Evolutionary conservation across 257 asterid species (phyloP), one percentile per base, ranked within the genome.

Genomic region (Buddleja alternifolia): DNA sequence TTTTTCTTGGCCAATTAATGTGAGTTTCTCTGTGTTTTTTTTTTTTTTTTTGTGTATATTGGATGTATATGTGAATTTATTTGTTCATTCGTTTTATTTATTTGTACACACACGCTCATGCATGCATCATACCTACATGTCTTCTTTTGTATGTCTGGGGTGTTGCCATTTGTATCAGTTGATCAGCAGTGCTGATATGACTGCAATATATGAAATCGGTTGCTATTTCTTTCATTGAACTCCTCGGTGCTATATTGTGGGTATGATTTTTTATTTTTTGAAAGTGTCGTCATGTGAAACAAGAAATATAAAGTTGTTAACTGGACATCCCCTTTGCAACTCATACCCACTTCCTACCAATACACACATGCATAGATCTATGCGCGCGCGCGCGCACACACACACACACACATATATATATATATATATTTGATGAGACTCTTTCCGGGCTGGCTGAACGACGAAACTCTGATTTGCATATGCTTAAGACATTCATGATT

Each of bases 1-100:
- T 50, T 88, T 86, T 72, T 78, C 83, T 8, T 93, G 99, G 99
- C 97, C 99, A 12, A 96, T 93, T 59, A 93, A 93, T 79, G 99
- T 93, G 78, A 85, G 96, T 78, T 37, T 62, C 34, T 29, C 34
- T 29, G 3, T 29, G 3, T 58, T 24, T 60, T 12, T 57, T 39
- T 29, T 5, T 29, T 5, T 29, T 5, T 29, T 5, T 29, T 5
- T 29, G 3, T 29, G 3, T 29, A 2, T 29, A 5, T 29, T 29
- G 5, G 5, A 29, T 29, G 4, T 52, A 15, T 46, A 10, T 52
- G n/a, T 46, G 34, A 2, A 5, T 29, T 29, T 29, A 29, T 1
- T 29, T 29, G 5, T 29, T 29, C 5, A 29, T 29, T 29, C 34
- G 5, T 51, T 51, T 14, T 46, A n/a, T 2, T 34, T 11, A 25